Base-by-base conservation (phyloP, 2,329 filamentous ascomycete genomes). In the Furcasterigmium furcatum region DNA sequence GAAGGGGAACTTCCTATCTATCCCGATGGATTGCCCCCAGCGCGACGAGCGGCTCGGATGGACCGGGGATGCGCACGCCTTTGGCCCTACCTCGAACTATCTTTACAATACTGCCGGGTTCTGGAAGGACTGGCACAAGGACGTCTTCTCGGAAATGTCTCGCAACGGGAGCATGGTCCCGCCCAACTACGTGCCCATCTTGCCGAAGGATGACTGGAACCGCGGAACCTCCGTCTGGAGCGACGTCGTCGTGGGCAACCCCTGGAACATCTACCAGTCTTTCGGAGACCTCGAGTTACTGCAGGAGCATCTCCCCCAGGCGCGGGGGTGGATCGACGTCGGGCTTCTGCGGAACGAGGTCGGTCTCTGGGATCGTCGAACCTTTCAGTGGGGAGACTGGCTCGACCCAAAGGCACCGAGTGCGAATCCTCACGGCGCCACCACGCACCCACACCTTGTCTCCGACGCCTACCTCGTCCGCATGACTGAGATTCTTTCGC, bases 1-100 rank as follows among this genome's bases (percentile, higher is more conserved):
- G 72, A 68, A 70, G 22, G 77, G 77, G 1, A 84, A 83, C 51
- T 82, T 84, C 52, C 52, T 82, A 4, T 71, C 68, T 0, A 59
- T 82, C 1, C 78, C 78, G 0, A 82, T 78, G 0, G 80, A 84
- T 52, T 80, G 76, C 50, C 77, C 77, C 0, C 75, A 80, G 49
- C 65, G 76, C 2, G 76, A 81, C 44, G 76, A 80, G 57, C 66
- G 76, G 0, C 57, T 80, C 6, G 72, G 73, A 18, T 77, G 78
- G 79, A 76, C 71, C 1, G 72, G 79, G 14, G 72, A 79, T 50
- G 61, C 68, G 8, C 72, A 72, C 30, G 66, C 70, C 2, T 82
- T 82, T 46, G 61, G 65, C 1, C 71, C 74, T 0, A 73, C 76
- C 0, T 70, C 75, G 0, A 74, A 68, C 41, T 82, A 74, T 49